Conservation (phyloP, 352 stramenopile genomes). For the Phytopythium delawarense region DNA sequence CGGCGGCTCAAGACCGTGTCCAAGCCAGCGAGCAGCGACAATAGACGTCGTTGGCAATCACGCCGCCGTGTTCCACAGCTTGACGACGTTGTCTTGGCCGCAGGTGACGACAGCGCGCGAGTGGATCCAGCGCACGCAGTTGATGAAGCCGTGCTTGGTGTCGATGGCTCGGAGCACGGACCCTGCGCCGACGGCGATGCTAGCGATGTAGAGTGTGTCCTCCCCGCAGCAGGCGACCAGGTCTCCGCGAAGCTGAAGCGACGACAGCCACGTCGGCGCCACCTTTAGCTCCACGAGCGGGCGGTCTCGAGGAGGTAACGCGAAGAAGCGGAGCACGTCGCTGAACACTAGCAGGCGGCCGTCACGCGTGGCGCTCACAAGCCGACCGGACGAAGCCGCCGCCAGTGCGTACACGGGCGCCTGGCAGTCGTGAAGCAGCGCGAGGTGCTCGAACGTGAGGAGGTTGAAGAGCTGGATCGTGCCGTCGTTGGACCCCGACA, state of each 20-base stretch:
- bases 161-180: constrained; percentile 33
- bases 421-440: constrained; percentile 33
- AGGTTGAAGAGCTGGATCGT: constrained; percentile 68
- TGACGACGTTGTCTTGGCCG: constrained; percentile 71
- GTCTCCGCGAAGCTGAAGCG: constrained; percentile 37
- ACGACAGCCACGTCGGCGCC: constrained; percentile 56
- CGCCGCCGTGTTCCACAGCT: constrained; percentile 42
- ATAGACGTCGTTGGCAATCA: not conserved
- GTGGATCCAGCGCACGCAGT: constrained; percentile 54
- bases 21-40: constrained; percentile 5
- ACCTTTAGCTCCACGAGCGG: constrained; percentile 34
- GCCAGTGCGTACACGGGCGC: constrained; percentile 54
- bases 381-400: constrained; percentile 15
- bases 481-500: constrained; percentile 70
- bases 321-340: constrained; percentile 11
- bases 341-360: constrained; percentile 48
- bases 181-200: constrained; percentile 22
- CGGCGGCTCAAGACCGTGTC: not conserved
- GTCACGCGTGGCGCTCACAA: constrained; percentile 70
- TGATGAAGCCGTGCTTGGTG: constrained; percentile 61
- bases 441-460: constrained; percentile 34
- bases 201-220: constrained; percentile 53
- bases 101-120: constrained; percentile 34
- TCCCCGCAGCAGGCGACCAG: constrained; percentile 53
- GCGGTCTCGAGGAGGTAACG: not conserved